Evolutionary conservation across 129 eudicot genomes (phyloP), one percentile per base, ranked within the genome.

Genomic region (Flaveria brownii): DNA sequence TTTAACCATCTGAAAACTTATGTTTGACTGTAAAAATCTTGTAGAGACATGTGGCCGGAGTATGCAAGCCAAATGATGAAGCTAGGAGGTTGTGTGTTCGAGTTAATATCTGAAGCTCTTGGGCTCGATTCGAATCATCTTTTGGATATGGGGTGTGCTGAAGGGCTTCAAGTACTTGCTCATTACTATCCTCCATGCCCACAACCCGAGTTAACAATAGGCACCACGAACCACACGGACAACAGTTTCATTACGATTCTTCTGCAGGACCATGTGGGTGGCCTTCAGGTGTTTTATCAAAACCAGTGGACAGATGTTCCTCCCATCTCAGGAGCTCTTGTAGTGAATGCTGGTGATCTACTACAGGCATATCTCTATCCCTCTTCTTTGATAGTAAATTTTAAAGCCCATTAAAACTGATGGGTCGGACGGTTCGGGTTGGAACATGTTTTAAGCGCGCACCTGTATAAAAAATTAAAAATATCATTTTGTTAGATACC

Each of bases 181-280:
- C 84, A 86, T 57, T 86, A 86, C 67, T 83, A 83, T 50, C 87
- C 87, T 20, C 54, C 78, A 3, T 86, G 87, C 30, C 90, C 90
- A 17, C 83, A 83, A 72, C 87, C 90, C 0, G 82, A 83, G 42
- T 64, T 70, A 66, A 69, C 87, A 0, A 50, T 83, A 4, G 87
- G 86, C 59, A 81, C 79, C 64, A 33, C 33, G 0, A 62, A 42
- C 30, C 87, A 86, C 33, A n/a, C 77, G 1, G 87, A 86, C 64
- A 74, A 54, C 23, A 75, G 41, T 68, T 86, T 86, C 72, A 61
- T 86, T 20, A 86, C 87, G 0, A 78, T 86, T 47, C 84, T 86
- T 68, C 67, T 86, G 6, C 90, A 86, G 71, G 90, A 86, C 30
- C 85, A 80, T 25, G 64, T 86, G 1, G 90, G 90, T 10, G 90